Base-by-base conservation (phyloP, 495 filamentous ascomycete genomes). In the Lasiosphaeria miniovina region DNA sequence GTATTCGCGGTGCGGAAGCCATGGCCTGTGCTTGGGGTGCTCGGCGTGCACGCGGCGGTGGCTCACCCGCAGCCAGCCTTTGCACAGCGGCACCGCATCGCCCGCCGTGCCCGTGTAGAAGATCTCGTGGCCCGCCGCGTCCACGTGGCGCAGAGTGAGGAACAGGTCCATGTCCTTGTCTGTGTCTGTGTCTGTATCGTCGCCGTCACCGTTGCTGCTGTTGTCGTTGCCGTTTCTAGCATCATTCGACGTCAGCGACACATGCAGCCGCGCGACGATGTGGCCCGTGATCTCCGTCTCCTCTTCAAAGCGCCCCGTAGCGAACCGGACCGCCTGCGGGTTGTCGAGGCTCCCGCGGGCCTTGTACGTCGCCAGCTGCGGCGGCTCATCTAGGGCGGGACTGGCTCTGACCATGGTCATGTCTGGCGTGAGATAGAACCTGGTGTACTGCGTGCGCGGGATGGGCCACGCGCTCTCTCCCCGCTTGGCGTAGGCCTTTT, bases 271-370 rank as follows among this genome's bases (percentile, higher is more conserved):
- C 0, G 84, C 84, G 4, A 83, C 75, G 52, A 88, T 75, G 57
- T 90, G 83, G 10, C 87, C 87, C 0, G 87, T 90, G 41, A 90
- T 81, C 62, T 88, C 86, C 0, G 77, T 86, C 55, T 87, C 84
- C 12, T 65, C 55, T 31, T 77, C 74, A 53, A 88, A 88, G 0
- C 82, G 71, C 0, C 73, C 41, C 0, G 82, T 86, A 9, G 67
- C 73, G 65, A 88, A 89, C 38, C 80, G 76, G 14, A 87, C 59
- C 1, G 65, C 24, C 43, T 80, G 66, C 11, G 75, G 77, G 17
- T 77, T 71, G 6, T 82, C 71, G 5, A 85, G 58, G 3, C 64
- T 78, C 4, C 83, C 82, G 1, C 87, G 74, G 0, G 84, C 83
- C 53, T 76, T 72, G 69, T 87, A 87, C 0, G 76, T 74, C 38